phyloP scores from a whole-genome alignment of 192 early-diverging fungal species.

The Coemansia sp. region DNA sequence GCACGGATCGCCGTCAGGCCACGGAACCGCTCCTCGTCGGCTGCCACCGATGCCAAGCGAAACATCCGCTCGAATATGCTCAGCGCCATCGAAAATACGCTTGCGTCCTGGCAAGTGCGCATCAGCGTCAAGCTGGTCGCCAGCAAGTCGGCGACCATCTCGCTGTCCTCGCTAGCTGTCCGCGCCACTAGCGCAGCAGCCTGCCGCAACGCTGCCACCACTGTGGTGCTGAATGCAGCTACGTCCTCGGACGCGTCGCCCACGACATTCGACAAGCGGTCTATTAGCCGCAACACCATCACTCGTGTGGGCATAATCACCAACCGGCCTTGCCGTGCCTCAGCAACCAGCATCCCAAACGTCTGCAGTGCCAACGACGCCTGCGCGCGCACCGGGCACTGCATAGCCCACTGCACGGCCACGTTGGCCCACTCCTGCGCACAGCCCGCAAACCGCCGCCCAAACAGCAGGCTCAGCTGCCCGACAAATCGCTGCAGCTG shows the following conservation, averaged over 20 bases:
- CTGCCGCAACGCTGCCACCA: constrained; percentile 35
- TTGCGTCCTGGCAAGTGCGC: constrained; percentile 24
- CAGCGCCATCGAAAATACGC: constrained; percentile 31
- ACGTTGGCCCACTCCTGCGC: constrained; percentile 39
- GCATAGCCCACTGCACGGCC: constrained; percentile 47
- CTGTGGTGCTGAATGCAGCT: constrained; percentile 32
- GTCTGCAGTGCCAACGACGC: constrained; percentile 29
- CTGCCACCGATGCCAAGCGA: constrained; percentile 11
- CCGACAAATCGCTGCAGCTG: constrained; percentile 33
- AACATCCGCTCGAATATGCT: constrained; percentile 47
- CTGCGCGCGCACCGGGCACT: constrained; percentile 34
- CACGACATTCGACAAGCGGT: constrained; percentile 48
- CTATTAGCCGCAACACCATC: constrained; percentile 40
- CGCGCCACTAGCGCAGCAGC: constrained; percentile 29
- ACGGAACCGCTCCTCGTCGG: constrained; percentile 4
- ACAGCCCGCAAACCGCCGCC: constrained; percentile 18
- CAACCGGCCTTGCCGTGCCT: constrained; percentile 35
- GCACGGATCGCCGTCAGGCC: constrained; percentile 9
- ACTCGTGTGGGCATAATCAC: constrained; percentile 40
- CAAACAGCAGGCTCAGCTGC: constrained; percentile 37
- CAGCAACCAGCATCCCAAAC: constrained; percentile 31
- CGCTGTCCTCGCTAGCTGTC: constrained; percentile 28
- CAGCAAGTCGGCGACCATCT: constrained; percentile 23
- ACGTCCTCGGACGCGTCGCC: constrained; percentile 30
- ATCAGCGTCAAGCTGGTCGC: constrained; percentile 32